phyloP scores from a whole-genome alignment of 1,284 basidiomycete species.

The Papiliotrema laurentii region DNA sequence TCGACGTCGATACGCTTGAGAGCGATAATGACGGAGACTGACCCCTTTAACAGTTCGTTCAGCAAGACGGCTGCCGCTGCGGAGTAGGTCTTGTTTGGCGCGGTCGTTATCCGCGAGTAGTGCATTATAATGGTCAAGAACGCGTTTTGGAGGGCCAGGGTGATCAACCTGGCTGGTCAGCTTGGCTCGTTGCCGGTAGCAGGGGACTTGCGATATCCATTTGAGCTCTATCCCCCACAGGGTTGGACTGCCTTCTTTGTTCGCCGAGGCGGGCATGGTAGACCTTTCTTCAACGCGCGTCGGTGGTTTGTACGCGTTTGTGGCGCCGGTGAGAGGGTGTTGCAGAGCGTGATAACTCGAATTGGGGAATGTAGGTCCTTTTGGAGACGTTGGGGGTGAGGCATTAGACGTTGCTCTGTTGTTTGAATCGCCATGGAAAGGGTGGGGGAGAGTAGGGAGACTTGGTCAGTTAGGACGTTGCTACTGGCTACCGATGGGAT shows the following conservation, averaged over 20 bases:
- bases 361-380: conserved; percentile 8
- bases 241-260: conserved; percentile 21
- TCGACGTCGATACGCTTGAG: conserved; percentile 48
- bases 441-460: conserved; percentile 29
- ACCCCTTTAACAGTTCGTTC: conserved; percentile 86
- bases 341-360: conserved; percentile 19
- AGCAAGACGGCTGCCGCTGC: conserved; percentile 87
- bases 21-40: conserved; percentile 72
- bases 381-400: conserved; percentile 30
- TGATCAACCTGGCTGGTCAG: conserved; percentile 62
- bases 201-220: conserved; percentile 42
- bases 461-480: conserved; percentile 29
- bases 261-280: no score
- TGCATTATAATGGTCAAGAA: conserved; percentile 87
- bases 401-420: conserved; percentile 27
- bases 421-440: conserved; percentile 15
- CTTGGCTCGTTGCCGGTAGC: not conserved
- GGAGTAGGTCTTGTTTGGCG: conserved; percentile 70
- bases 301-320: not conserved
- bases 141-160: conserved; percentile 90
- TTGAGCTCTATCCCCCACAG: conserved; percentile 44
- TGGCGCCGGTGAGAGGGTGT: conserved; percentile 1
- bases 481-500: no score
- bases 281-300: no score
- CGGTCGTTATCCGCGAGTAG: conserved; percentile 79